Percentiles rank a stretch among this genome's conserved stretches.
These are phyloP conservation scores for Corchorus olitorius DNA, from an alignment of 345 rosid genomes.

Conservation along the genomic window DNA sequence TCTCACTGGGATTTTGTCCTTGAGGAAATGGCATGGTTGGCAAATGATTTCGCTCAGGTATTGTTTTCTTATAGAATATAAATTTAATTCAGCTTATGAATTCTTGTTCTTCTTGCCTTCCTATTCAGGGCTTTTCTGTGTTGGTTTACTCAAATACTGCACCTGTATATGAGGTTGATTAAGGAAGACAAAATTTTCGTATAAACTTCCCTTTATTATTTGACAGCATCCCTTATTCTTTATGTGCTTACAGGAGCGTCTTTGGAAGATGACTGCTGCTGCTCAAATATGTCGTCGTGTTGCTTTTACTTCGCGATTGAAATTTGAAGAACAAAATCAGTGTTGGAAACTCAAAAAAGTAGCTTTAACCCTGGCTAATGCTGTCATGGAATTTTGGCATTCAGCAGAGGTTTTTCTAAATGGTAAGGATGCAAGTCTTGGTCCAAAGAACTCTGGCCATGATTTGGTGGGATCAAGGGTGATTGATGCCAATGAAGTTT, in stretches of 20 bases:
- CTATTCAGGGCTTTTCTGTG: conserved; percentile 5
- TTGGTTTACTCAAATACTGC: not conserved
- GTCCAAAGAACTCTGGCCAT: conserved; percentile 27
- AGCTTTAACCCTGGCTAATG: conserved; percentile 71
- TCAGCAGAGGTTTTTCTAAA: conserved; percentile 56
- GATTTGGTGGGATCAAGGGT: conserved; percentile 30
- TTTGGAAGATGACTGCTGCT: conserved; percentile 98
- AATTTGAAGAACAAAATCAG: conserved; percentile 56
- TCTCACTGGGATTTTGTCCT: conserved; percentile 97
- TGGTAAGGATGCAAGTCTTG: conserved; percentile 34
- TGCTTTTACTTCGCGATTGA: conserved; percentile 64
- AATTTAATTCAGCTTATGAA: conserved; percentile 21
- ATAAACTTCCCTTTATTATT: not conserved
- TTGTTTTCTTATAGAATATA: conserved; percentile 26
- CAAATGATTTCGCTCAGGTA: conserved; percentile 99
- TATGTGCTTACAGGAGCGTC: conserved; percentile 70
- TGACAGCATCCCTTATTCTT: not conserved
- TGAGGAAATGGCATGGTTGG: conserved; percentile 99
- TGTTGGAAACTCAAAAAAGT: conserved; percentile 55
- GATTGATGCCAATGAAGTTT: conserved; percentile 34
- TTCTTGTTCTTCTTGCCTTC: conserved; percentile 8
- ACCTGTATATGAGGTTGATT: not conserved
- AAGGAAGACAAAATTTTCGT: conserved; percentile 2
- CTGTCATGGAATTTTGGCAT: conserved; percentile 89
- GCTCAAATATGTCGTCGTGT: conserved; percentile 77